phyloP scores from a whole-genome alignment of 2,329 filamentous ascomycete genomes.

The Hortaea werneckii region DNA sequence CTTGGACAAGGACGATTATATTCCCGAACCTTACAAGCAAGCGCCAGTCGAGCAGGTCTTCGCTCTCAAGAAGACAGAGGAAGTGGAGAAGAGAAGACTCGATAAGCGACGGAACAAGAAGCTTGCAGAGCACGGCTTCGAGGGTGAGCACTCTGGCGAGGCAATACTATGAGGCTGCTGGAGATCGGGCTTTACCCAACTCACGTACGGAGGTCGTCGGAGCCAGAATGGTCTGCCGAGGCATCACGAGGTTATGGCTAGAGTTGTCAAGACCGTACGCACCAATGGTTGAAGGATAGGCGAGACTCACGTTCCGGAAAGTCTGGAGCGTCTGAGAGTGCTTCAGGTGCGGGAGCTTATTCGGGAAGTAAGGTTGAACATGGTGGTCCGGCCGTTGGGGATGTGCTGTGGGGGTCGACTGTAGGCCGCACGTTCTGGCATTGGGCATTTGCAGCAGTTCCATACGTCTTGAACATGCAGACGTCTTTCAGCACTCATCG shows the following conservation, averaged over 20 bases:
- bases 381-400: too few species aligned
- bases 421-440: neutral
- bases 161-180: constrained; percentile 48
- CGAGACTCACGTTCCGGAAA: too few species aligned
- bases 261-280: too few species aligned
- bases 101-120: constrained; percentile 66
- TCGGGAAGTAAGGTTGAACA: too few species aligned
- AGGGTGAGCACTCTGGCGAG: constrained; percentile 73
- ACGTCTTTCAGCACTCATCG: constrained; percentile 9
- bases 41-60: constrained; percentile 62
- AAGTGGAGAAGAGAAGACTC: constrained; percentile 55
- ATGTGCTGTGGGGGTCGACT: too few species aligned
- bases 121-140: constrained; percentile 70
- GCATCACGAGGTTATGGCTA: too few species aligned
- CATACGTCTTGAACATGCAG: constrained; percentile 29
- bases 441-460: constrained; percentile 13
- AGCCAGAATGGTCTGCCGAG: too few species aligned
- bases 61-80: constrained; percentile 61
- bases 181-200: too few species aligned
- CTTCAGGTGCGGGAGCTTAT: too few species aligned
- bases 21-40: constrained; percentile 57
- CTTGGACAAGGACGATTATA: constrained; percentile 86
- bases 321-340: too few species aligned
- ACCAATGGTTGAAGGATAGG: too few species aligned
- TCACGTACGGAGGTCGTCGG: too few species aligned